A percentile compares a stretch with the other conserved stretches of the same genome.
These are phyloP conservation scores for Toxoplasma gondii DNA, from an alignment of 169 alveolate genomes.

Conservation along the genomic window DNA sequence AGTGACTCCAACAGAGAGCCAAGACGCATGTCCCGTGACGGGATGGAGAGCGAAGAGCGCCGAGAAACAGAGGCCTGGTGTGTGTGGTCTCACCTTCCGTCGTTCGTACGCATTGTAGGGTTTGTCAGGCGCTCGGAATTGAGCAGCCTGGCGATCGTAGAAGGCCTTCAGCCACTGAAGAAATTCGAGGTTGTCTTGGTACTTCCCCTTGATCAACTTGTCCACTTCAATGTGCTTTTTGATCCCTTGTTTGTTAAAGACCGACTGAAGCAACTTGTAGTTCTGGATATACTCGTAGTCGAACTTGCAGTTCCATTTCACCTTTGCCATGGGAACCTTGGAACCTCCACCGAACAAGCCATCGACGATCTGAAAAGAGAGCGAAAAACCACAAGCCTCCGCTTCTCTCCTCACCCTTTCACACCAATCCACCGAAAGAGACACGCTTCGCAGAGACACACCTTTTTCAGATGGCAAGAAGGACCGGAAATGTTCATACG, in stretches of 20 bases:
- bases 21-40: no score
- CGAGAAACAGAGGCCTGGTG: no score
- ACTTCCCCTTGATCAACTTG: constrained; percentile 91
- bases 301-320: constrained; percentile 95
- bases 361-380: constrained; percentile 89
- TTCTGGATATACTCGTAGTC: constrained; percentile 95
- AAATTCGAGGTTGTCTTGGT: constrained; percentile 96
- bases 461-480: no score
- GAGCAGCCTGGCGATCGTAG: constrained; percentile 80
- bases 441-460: constrained; percentile 36
- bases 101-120: constrained; percentile 62
- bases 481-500: no score
- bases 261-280: constrained; percentile 94
- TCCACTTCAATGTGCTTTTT: constrained; percentile 90
- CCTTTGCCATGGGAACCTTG: constrained; percentile 83
- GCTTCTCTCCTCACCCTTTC: not conserved
- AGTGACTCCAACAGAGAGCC: no score
- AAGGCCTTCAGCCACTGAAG: constrained; percentile 97
- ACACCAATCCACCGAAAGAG: not conserved
- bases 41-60: no score
- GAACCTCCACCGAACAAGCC: constrained; percentile 48
- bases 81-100: constrained; percentile 33
- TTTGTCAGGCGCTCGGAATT: constrained; percentile 71
- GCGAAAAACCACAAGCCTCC: constrained; percentile 80
- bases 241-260: constrained; percentile 89